Percentiles rank a stretch among this genome's conserved stretches.
These are phyloP conservation scores for Boletus speciosus DNA, from an alignment of 768 basidiomycete species.

Conservation along the genomic window DNA sequence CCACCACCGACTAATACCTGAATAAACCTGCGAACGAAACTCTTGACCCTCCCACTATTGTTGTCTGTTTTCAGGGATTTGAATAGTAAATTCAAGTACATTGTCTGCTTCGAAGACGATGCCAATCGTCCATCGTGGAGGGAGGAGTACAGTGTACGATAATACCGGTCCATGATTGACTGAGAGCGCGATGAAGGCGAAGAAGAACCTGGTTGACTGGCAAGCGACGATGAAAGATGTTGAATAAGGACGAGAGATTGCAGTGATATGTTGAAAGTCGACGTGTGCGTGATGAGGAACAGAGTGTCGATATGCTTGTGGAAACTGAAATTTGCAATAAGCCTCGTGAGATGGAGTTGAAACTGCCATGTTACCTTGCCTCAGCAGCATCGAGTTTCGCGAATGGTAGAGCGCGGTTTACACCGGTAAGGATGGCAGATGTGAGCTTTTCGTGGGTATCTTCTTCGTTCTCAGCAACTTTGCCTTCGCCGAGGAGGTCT, in stretches of 20 bases:
- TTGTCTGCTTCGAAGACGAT: conserved; percentile 86
- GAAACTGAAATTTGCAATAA: conserved; percentile 46
- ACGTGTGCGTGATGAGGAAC: conserved; percentile 91
- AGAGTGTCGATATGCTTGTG: conserved; percentile 87
- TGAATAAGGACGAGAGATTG: conserved; percentile 89
- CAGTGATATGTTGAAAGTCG: conserved; percentile 95
- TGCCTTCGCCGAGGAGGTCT: conserved; percentile 71
- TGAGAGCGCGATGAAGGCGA: conserved; percentile 40
- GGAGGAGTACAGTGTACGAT: conserved; percentile 86
- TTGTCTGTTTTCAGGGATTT: conserved; percentile 76
- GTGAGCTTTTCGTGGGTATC: conserved; percentile 79
- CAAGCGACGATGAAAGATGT: conserved; percentile 65
- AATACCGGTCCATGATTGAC: conserved; percentile 62
- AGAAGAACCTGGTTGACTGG: conserved; percentile 38
- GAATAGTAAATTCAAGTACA: conserved; percentile 94
- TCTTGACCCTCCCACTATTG: conserved; percentile 61
- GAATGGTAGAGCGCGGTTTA: conserved; percentile 93
- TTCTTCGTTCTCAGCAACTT: conserved; percentile 19
- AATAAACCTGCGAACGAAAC: conserved; percentile 78
- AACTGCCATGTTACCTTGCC: conserved; percentile 46
- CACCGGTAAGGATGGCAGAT: conserved; percentile 88
- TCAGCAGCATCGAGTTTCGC: conserved; percentile 74
- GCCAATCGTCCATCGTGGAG: conserved; percentile 79
- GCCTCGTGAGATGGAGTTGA: neutral
- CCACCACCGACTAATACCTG: conserved; percentile 73